phyloP scores from a whole-genome alignment of 2,329 filamentous ascomycete species.

The Arthrobotrys conoides region DNA sequence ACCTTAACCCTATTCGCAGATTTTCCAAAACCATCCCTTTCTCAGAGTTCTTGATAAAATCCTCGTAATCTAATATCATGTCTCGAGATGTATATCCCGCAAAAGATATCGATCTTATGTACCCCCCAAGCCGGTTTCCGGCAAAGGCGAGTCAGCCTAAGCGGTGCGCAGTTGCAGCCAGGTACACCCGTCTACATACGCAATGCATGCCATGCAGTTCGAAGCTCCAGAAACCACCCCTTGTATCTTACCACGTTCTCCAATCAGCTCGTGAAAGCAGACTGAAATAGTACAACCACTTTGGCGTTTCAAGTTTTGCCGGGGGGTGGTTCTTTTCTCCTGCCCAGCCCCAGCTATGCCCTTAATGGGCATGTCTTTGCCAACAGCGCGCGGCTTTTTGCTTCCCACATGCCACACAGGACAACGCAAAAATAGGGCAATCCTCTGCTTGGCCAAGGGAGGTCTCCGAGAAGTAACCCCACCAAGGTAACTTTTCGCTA shows the following conservation, averaged over 20 bases:
- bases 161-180: background rate
- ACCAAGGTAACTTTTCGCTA: slow-evolving; percentile 17
- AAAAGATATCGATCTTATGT: slow-evolving; percentile 2
- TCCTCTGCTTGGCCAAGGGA: background rate
- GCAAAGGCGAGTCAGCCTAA: slow-evolving; percentile 21
- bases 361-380: background rate
- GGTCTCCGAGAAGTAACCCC: slow-evolving; percentile 28
- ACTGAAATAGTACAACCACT: slow-evolving; percentile 37
- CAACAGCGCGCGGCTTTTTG: slow-evolving; percentile 42
- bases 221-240: slow-evolving; percentile 16
- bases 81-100: slow-evolving; percentile 35
- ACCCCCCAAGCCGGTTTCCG: slow-evolving; percentile 11
- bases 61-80: slow-evolving; percentile 1
- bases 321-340: slow-evolving; percentile 11
- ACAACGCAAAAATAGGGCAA: slow-evolving; percentile 29
- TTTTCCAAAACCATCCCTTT: slow-evolving; percentile 12
- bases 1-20: slow-evolving; percentile 57
- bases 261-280: slow-evolving; percentile 40
- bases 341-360: slow-evolving; percentile 21
- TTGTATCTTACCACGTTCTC: slow-evolving; percentile 33
- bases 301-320: slow-evolving; percentile 52
- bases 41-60: background rate
- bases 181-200: slow-evolving; percentile 17
- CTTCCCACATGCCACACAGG: slow-evolving; percentile 21
- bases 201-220: slow-evolving; percentile 1